Evolutionary conservation across 148 eudicot genomes (phyloP).

Genomic region (Cornus kousa): DNA sequence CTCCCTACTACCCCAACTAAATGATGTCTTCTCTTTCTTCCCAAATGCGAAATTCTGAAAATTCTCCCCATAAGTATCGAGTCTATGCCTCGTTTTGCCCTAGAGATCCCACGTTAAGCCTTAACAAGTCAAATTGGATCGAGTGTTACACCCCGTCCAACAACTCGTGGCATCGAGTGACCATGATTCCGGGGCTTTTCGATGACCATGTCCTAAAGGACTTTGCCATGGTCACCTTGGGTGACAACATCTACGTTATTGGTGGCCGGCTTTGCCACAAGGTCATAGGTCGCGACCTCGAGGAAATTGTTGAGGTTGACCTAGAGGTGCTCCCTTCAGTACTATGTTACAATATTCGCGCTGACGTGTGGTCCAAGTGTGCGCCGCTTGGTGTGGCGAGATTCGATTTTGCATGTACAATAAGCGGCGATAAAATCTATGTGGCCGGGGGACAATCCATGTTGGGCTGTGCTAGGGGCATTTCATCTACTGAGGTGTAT

Average conservation of each 20-base stretch:
- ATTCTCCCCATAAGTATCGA: conserved; percentile 12
- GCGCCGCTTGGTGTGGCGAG: conserved; percentile 23
- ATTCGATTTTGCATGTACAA: conserved; percentile 35
- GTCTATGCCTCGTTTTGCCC: conserved; percentile 30
- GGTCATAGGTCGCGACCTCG: background rate
- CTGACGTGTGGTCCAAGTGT: conserved; percentile 27
- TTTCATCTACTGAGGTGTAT: conserved; percentile 36
- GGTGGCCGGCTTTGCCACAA: conserved; percentile 35
- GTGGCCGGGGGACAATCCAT: conserved; percentile 37
- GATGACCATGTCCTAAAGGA: conserved; percentile 30
- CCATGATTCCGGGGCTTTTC: conserved; percentile 26
- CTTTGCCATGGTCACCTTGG: conserved; percentile 32
- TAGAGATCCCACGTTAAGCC: background rate
- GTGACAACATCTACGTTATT: conserved; percentile 26
- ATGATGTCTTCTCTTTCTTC: conserved; percentile 19
- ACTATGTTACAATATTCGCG: conserved; percentile 17
- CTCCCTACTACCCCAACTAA: background rate
- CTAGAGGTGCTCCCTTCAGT: conserved; percentile 17
- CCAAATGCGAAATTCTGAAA: background rate
- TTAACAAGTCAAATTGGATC: conserved; percentile 25
- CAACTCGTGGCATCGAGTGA: conserved; percentile 30
- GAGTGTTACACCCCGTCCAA: conserved; percentile 31
- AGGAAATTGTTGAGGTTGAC: conserved; percentile 3
- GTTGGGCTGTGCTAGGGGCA: conserved; percentile 25
- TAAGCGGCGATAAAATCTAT: conserved; percentile 20